Evolutionary conservation across 2,329 filamentous ascomycete genomes (phyloP), one percentile per base, ranked within the genome.

Genomic region (Ophiosphaerella herpotricha): DNA sequence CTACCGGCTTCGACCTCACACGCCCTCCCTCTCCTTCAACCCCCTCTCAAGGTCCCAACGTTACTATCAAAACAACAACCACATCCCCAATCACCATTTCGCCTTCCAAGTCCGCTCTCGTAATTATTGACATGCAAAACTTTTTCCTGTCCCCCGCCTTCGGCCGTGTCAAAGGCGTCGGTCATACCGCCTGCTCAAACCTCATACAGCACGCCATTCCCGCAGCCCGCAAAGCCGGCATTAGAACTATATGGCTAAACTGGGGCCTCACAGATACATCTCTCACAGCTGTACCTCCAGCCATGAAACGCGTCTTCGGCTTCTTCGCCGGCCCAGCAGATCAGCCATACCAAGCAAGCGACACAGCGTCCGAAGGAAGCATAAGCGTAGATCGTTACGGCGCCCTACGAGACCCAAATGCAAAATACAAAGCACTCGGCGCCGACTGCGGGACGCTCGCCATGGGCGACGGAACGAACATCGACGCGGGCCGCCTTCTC

Each of bases 1-100:
- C 49, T n/a, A 70, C 60, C 9, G 77, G 75, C 40, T 80, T 79
- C 63, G 74, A 80, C 55, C 73, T 80, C 5, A 79, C 77, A 1
- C 78, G 75, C 50, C 71, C 76, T 2, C 8, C 61, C 6, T 55
- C 61, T 4, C 69, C 73, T 1, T 55, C 55, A 12, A 60, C 64
- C 2, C 51, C 66, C 18, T 51, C 57, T 9, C 5, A 44, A n/a
- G 41, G 43, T 6, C 54, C 61, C 5, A 50, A 35, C 16, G 14
- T 63, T 21, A 64, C 51, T 1, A 32, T 70, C 23, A 41, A 60
- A 48, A 70, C 68, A 48, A 70, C 68, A 21, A 61, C 63, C 14
- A 64, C 61, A 5, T 31, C 58, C 7, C 61, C 65, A 9, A 64
- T 70, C 18, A 66, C 66, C 34, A 68, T 77, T 32, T 65, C 69